Conservation (phyloP, 139 green algal species). For the Volvox reticuliferus region DNA sequence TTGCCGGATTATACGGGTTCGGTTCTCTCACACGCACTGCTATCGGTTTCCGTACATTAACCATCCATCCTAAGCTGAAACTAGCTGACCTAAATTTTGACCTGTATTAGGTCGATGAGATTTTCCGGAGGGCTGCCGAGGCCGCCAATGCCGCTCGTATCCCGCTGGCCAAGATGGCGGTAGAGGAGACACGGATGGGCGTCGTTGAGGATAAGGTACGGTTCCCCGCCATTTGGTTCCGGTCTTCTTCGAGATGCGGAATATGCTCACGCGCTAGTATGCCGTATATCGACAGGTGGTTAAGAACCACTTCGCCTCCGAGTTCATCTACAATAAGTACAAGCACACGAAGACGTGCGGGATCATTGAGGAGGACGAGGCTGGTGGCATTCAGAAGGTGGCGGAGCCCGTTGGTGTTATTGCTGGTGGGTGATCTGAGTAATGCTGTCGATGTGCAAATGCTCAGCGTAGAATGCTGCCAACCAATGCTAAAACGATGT, state of each 20-base stretch:
- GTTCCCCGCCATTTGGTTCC: neutral
- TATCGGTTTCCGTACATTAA: neutral
- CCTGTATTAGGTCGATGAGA: conserved; percentile 37
- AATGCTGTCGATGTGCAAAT: neutral
- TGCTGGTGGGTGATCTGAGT: conserved; percentile 48
- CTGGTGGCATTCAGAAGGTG: conserved; percentile 66
- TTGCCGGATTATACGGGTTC: neutral
- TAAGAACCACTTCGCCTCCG: conserved; percentile 83
- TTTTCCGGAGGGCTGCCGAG: conserved; percentile 55
- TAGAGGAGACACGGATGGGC: conserved; percentile 75
- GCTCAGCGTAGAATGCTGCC: no score
- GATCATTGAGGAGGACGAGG: conserved; percentile 70
- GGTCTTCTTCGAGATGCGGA: neutral
- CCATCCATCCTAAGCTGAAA: no score
- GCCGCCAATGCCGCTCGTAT: conserved; percentile 68
- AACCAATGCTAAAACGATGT: no score
- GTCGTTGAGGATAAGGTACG: conserved; percentile 71
- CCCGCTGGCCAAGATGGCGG: conserved; percentile 76
- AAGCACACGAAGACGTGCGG: conserved; percentile 82
- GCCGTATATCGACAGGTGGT: conserved; percentile 54
- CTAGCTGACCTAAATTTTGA: no score
- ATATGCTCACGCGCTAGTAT: neutral
- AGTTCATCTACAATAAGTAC: conserved; percentile 88
- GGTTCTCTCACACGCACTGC: neutral
- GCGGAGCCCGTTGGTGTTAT: conserved; percentile 75